Evolutionary conservation across 2,329 filamentous ascomycete species (phyloP), one percentile per base, ranked within the genome.

Genomic region (Fusarium brachygibbosum): DNA sequence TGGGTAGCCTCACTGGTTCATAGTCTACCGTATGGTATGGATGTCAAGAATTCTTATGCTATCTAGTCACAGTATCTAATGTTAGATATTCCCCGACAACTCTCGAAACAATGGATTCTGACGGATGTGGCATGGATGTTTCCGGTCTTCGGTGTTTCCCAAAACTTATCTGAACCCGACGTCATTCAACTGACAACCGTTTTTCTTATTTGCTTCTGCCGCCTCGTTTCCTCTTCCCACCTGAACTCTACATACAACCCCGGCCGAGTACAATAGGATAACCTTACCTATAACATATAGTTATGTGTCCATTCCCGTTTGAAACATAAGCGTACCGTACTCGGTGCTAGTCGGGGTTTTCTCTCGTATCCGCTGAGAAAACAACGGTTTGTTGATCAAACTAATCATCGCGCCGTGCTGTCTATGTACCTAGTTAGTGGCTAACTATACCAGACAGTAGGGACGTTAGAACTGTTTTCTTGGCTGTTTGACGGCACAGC

Each of bases 271-370:
- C 46, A 45, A 44, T 58, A 23, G 25, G 31, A 58, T 58, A 64
- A 66, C 61, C 61, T 60, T 53, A 66, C 59, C 52, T 64, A 65
- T 60, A 52, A 19, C 41, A 58, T 28, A 29, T 65, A 19, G n/a
- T 42, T 50, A 42, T 50, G 46, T 32, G 25, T 32, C 46, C 25
- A 31, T 44, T 48, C 54, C 10, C 29, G 17, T 52, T 68, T 61
- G 63, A 70, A 70, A 70, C 67, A 65, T 45, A 42, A 58, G 60
- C 25, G 35, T 32, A 34, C 49, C 23, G 34, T 35, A 41, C 45
- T 41, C 23, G 28, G 53, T 29, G 35, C 46, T 60, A 52, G 62
- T 53, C 32, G 19, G 34, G 48, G 23, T 12, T 19, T 54, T 55
- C 37, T 54, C 37, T 58, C 42, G 38, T 34, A 51, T 70, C 41